Evolutionary conservation across 1,139 yeast species (phyloP).

Genomic region (Ogataea hybrid): DNA sequence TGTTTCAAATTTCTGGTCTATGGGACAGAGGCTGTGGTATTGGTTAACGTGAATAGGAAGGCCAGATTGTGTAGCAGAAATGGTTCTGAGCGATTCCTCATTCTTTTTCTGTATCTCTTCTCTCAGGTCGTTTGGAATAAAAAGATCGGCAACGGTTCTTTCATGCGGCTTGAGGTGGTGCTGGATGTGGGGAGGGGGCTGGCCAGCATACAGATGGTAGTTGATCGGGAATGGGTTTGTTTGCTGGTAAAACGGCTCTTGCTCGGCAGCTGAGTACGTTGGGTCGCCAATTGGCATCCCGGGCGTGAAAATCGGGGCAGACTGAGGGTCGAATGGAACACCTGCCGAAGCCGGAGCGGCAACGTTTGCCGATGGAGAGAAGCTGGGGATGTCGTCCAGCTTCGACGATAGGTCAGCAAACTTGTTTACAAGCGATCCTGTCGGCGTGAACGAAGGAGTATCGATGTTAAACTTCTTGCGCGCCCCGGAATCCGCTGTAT

Average conservation of each 20-base stretch:
- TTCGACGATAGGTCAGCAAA: conserved; percentile 53
- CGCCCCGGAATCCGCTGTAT: conserved; percentile 11
- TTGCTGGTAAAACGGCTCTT: conserved; percentile 30
- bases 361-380: conserved; percentile 41
- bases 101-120: conserved; percentile 70
- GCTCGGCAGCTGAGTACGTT: conserved; percentile 14
- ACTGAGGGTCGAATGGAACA: conserved; percentile 27
- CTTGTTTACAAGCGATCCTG: conserved; percentile 36
- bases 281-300: conserved; percentile 8
- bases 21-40: conserved; percentile 84
- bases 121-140: conserved; percentile 70
- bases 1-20: conserved; percentile 60
- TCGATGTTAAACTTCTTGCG: conserved; percentile 56
- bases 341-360: conserved; percentile 10
- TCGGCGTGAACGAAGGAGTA: conserved; percentile 64
- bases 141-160: conserved; percentile 64
- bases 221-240: conserved; percentile 59
- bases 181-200: conserved; percentile 71
- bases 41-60: conserved; percentile 77
- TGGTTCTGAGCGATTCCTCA: conserved; percentile 74
- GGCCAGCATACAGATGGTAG: conserved; percentile 88
- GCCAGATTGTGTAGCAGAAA: conserved; percentile 49
- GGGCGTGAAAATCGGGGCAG: conserved; percentile 36
- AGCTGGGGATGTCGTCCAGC: conserved; percentile 53
- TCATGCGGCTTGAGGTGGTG: conserved; percentile 66